Evolutionary conservation across 805 yeast genomes (phyloP), one percentile per base, ranked within the genome.

Genomic region (Yarrowia sp.): DNA sequence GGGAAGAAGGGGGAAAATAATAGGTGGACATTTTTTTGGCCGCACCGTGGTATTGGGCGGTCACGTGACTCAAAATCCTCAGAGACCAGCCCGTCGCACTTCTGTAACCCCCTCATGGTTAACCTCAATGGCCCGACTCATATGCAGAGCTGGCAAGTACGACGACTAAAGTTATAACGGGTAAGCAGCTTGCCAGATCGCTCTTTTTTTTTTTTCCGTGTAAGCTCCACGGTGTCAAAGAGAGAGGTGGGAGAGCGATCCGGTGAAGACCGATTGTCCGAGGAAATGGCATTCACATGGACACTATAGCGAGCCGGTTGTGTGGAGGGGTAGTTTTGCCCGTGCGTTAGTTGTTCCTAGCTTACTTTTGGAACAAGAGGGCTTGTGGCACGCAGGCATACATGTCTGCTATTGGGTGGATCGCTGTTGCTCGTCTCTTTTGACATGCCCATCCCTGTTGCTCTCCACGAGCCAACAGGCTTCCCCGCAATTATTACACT

Each of bases 171-270:
- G 58, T 52, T 52, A 15, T n/a, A 9, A 52, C 58, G 58, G 58
- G 58, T 52, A 52, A 52, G 58, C 58, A 52, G 58, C 33, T 52
- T 19, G 58, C 43, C 58, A 52, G 58, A 52, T 52, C 43, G 58
- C 43, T n/a, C 20, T 9, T 13, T 17, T 10, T 17, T 10, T 34
- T 50, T 34, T 50, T 50, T 50, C 58, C 58, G 33, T 38, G 43
- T 52, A 52, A 52, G 58, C 43, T 52, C 43, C 56, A 36, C 30
- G 56, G 56, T 30, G 53, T 30, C 53, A 24, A 24, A 24, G 30
- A 24, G 30, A 24, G 30, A 24, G 38, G 6, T 5, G 13, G n/a
- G n/a, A n/a, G n/a, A n/a, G n/a, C n/a, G n/a, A n/a, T n/a, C n/a
- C n/a, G n/a, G n/a, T n/a, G n/a, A 9, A 2, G n/a, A 6, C 50